Percentiles rank a stretch among this genome's conserved stretches.
These are phyloP conservation scores for Hypoxylon rubiginosum DNA, from an alignment of 2,329 filamentous ascomycete genomes.

Conservation along the genomic window DNA sequence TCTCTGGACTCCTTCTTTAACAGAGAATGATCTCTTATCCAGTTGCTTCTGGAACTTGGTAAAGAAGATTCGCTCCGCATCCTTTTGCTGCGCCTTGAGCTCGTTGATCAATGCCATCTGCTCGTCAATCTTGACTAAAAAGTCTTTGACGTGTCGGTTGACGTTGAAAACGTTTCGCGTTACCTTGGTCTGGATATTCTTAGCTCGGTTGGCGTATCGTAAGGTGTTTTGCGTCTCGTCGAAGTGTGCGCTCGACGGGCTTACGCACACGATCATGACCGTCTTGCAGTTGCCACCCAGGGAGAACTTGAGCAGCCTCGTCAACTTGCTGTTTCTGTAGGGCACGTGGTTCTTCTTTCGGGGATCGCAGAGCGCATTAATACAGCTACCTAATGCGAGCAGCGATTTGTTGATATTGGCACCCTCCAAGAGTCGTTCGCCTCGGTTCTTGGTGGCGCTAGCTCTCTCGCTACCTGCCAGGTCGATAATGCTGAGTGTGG, in stretches of 20 bases:
- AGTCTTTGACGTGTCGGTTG: conserved; percentile 98
- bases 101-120: conserved; percentile 98
- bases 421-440: conserved; percentile 90
- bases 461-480: conserved; percentile 95
- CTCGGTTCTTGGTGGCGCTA: conserved; percentile 95
- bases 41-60: conserved; percentile 91
- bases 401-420: conserved; percentile 99
- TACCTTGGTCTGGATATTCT: conserved; percentile 99
- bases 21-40: conserved; percentile 82
- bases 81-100: conserved; percentile 91
- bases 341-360: conserved; percentile 94
- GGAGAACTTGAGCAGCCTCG: conserved; percentile 94
- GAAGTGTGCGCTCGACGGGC: conserved; percentile 94
- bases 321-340: conserved; percentile 98
- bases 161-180: conserved; percentile 99
- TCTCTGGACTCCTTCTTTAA: conserved; percentile 82
- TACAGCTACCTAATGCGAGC: conserved; percentile 93
- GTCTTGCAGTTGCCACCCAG: conserved; percentile 98
- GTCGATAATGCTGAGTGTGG: conserved; percentile 97
- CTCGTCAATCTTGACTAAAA: conserved; percentile 98
- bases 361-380: conserved; percentile 96
- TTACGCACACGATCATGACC: conserved; percentile 99
- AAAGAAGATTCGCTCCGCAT: conserved; percentile 85
- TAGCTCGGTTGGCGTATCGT: conserved; percentile 95
- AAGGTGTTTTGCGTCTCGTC: conserved; percentile 99